Conservation (phyloP, 2,329 filamentous ascomycete species). For the Seiridium unicorne region DNA sequence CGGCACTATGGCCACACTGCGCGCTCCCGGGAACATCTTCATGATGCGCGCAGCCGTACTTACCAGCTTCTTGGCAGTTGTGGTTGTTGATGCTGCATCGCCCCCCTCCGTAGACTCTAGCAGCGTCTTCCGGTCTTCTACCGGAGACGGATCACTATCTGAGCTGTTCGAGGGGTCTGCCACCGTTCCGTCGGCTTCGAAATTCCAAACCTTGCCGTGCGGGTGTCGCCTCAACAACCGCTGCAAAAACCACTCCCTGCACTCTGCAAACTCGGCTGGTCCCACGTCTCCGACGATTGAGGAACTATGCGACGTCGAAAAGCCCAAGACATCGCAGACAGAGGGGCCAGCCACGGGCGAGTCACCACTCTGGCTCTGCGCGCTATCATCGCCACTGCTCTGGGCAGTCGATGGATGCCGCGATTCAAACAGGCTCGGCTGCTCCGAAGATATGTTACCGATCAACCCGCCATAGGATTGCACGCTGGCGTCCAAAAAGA, state of each 20-base stretch:
- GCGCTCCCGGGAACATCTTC: slow-evolving; percentile 37
- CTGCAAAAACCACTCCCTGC: slow-evolving; percentile 33
- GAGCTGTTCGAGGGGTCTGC: neutral
- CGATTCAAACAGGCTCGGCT: neutral
- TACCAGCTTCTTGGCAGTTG: neutral
- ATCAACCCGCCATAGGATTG: slow-evolving; percentile 12
- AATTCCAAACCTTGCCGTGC: slow-evolving; percentile 42
- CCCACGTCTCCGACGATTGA: slow-evolving; percentile 29
- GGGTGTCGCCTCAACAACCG: slow-evolving; percentile 43
- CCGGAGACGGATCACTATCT: neutral
- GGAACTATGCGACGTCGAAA: slow-evolving; percentile 31
- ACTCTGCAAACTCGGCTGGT: slow-evolving; percentile 11
- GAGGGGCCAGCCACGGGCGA: neutral
- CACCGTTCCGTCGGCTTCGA: neutral
- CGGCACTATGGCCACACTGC: slow-evolving; percentile 45
- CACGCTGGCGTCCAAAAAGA: slow-evolving; percentile 30
- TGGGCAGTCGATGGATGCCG: neutral
- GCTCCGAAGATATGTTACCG: neutral
- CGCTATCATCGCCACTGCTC: neutral
- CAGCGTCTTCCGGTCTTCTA: neutral
- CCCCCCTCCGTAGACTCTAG: neutral
- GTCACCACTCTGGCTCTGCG: neutral
- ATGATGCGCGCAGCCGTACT: neutral
- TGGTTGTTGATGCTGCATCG: neutral
- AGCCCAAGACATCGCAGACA: slow-evolving; percentile 30